Base-by-base conservation (phyloP, 257 asterid genomes). In the Verbascum thapsus region DNA sequence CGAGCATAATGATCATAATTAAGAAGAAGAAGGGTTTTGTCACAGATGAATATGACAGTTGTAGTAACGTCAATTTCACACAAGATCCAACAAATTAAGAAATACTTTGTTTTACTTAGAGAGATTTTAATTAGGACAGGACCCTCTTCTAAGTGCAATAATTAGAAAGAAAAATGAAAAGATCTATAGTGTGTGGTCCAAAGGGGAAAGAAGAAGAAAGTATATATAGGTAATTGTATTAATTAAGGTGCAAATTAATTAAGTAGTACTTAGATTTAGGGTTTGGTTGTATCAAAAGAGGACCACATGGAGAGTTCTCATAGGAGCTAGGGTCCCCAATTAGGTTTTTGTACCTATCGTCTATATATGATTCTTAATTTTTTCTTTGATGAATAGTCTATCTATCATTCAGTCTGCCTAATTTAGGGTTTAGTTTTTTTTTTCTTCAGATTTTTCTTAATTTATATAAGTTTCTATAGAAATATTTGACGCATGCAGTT, bases 11-110 rank as follows among this genome's bases (percentile, higher is more conserved):
- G 59, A 26, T 2, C 66, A 51, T 26, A 42, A 55, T 54, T 55
- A 49, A 35, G 19, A 45, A 43, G 54, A 8, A 49, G 17, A 64
- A 66, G 19, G 45, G 58, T 26, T 47, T 43, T 48, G 57, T 63
- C 45, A 3, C 35, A 9, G 58, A 57, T 38, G 80, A 67, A 71
- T 63, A 42, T 66, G 81, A 66, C 74, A 74, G 74, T n/a, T 50
- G 69, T n/a, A 53, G 70, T 15, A 45, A 59, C 57, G 84, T 66
- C 78, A 67, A 42, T 56, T 58, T 80, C 70, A 52, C 72, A 68
- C 69, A 66, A 74, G 85, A 80, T 80, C 78, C 83, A 64, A 69
- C 60, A 73, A 76, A 67, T 20, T 13, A 53, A 44, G 30, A 26
- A 26, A 5, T 26, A 26, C n/a, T n/a, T n/a, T n/a, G n/a, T n/a